Evolutionary conservation across 805 yeast genomes (phyloP).

Genomic region (Candida montana): DNA sequence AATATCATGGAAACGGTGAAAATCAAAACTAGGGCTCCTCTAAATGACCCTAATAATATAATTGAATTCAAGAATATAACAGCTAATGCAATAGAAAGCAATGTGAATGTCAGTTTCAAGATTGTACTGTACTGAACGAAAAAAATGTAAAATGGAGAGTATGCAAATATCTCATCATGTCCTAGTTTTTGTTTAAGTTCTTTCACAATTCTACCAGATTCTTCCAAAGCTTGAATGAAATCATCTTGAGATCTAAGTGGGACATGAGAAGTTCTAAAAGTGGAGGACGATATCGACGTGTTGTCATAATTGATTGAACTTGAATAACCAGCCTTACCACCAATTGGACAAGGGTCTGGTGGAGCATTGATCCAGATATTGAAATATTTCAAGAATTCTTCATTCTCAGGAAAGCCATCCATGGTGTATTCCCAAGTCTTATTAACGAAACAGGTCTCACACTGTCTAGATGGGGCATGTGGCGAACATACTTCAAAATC

Average conservation of each 20-base stretch:
- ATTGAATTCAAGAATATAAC: conserved; percentile 50
- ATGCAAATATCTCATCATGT: conserved; percentile 65
- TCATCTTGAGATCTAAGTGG: conserved; percentile 81
- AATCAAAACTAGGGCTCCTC: conserved; percentile 52
- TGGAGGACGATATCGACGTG: conserved; percentile 45
- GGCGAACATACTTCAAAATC: conserved; percentile 60
- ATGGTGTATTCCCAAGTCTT: conserved; percentile 65
- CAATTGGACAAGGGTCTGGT: conserved; percentile 89
- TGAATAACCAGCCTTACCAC: conserved; percentile 91
- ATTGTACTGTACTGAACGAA: conserved; percentile 83
- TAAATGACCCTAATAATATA: conserved; percentile 59
- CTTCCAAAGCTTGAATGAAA: conserved; percentile 73
- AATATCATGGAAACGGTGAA: conserved; percentile 59
- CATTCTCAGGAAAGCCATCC: conserved; percentile 78
- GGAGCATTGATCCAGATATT: conserved; percentile 78
- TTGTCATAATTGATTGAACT: conserved; percentile 44
- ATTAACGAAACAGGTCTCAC: conserved; percentile 66
- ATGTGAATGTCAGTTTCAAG: conserved; percentile 47
- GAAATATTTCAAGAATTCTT: conserved; percentile 66
- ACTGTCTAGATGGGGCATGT: conserved; percentile 59
- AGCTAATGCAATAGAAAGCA: conserved; percentile 47
- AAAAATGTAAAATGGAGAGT: conserved; percentile 88
- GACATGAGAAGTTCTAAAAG: conserved; percentile 74
- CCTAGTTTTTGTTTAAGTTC: conserved; percentile 42
- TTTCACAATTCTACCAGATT: conserved; percentile 60